phyloP scores from a whole-genome alignment of 179 eudicot genomes.

The Gypsophila paniculata region DNA sequence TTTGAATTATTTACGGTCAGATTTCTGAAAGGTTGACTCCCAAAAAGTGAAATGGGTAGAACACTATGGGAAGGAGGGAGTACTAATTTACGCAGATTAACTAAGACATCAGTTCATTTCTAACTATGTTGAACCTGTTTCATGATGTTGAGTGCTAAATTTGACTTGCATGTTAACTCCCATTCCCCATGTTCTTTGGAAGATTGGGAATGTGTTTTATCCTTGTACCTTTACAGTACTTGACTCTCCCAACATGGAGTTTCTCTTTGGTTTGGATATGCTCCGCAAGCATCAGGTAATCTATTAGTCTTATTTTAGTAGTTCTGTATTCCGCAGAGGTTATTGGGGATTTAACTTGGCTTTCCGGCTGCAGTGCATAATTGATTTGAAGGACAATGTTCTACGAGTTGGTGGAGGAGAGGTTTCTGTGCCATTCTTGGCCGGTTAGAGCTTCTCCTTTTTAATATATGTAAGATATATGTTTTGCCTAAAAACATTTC shows the following conservation, averaged over 20 bases:
- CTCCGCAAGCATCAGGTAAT: slow-evolving; percentile 95
- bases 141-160: slow-evolving; percentile 21
- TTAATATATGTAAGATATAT: not conserved
- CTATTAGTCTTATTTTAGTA: not conserved
- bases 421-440: slow-evolving; percentile 86
- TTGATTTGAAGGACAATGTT: slow-evolving; percentile 93
- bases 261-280: slow-evolving; percentile 97
- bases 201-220: slow-evolving; percentile 88
- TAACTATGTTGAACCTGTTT: slow-evolving; percentile 10
- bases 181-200: slow-evolving; percentile 30
- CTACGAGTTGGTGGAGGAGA: slow-evolving; percentile 97
- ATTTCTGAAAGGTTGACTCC: too few species aligned
- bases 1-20: too few species aligned
- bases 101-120: not conserved
- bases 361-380: slow-evolving; percentile 62
- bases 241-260: slow-evolving; percentile 97
- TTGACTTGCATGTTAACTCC: slow-evolving; percentile 21
- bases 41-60: too few species aligned
- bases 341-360: slow-evolving; percentile 2
- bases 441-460: slow-evolving; percentile 41
- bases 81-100: not conserved
- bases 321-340: not conserved
- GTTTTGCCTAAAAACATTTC: not conserved
- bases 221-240: slow-evolving; percentile 89
- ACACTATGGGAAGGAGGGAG: too few species aligned